phyloP scores from a whole-genome alignment of 2,329 filamentous ascomycete species.

The Sporothrix dimorphospora region DNA sequence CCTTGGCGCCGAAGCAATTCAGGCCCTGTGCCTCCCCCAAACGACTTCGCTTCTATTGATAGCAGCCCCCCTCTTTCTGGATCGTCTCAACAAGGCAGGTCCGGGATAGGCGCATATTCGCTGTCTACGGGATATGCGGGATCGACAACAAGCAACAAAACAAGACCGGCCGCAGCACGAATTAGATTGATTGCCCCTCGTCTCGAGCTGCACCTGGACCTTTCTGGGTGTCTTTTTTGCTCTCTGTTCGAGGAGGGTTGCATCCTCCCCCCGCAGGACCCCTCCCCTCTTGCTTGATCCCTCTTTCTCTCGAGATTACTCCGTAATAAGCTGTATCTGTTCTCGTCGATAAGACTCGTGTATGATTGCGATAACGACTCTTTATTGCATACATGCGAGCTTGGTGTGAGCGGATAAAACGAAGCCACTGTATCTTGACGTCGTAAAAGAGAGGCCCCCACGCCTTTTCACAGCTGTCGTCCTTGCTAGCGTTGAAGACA shows the following conservation, averaged over 20 bases:
- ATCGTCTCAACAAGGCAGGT: slow-evolving; percentile 11
- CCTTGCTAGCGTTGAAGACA: slow-evolving; percentile 1
- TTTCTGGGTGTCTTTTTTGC: background rate
- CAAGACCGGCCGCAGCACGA: background rate
- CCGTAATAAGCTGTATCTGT: background rate
- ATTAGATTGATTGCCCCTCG: background rate
- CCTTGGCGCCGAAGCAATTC: background rate
- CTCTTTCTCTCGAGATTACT: background rate
- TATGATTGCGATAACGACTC: background rate
- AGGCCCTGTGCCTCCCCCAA: background rate
- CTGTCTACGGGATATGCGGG: background rate
- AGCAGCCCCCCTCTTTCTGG: slow-evolving; percentile 7
- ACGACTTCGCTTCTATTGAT: background rate
- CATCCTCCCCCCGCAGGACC: slow-evolving; percentile 11
- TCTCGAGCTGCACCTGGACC: slow-evolving; percentile 1
- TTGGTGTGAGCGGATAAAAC: no score
- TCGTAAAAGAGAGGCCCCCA: background rate
- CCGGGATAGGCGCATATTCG: slow-evolving; percentile 13
- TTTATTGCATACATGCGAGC: slow-evolving; percentile 1
- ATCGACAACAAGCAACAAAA: no score
- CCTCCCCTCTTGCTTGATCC: background rate
- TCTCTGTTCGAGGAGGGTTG: background rate
- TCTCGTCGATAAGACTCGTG: background rate
- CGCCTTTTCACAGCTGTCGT: background rate
- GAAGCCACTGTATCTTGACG: no score